phyloP scores from a whole-genome alignment of 108 stramenopile species.

The Skeletonema potamos region DNA sequence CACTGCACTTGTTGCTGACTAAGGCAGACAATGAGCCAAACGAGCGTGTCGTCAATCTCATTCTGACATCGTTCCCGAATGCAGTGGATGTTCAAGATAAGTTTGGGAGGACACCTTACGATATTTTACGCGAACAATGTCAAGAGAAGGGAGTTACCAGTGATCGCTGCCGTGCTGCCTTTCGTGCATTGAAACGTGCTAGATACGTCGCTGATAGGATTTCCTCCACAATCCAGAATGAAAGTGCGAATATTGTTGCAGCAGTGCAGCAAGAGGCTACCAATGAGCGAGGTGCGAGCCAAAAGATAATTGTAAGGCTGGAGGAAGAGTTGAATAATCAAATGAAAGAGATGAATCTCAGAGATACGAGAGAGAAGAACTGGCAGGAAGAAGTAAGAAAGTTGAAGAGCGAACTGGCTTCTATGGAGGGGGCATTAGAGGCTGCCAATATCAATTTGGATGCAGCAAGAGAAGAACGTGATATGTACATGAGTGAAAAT shows the following conservation, averaged over 20 bases:
- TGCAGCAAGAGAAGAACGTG: slow-evolving; percentile 36
- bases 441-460: slow-evolving; percentile 29
- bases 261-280: slow-evolving; percentile 42
- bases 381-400: slow-evolving; percentile 21
- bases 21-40: slow-evolving; percentile 49
- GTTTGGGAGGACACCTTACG: slow-evolving; percentile 46
- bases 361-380: slow-evolving; percentile 11
- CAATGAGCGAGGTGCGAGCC: slow-evolving; percentile 53
- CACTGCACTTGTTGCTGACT: slow-evolving; percentile 39
- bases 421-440: slow-evolving; percentile 19
- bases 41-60: slow-evolving; percentile 43
- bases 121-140: slow-evolving; percentile 47
- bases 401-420: slow-evolving; percentile 27
- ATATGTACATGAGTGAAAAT: slow-evolving; percentile 34
- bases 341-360: slow-evolving; percentile 37
- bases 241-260: slow-evolving; percentile 47
- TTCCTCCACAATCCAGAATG: slow-evolving; percentile 43
- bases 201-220: slow-evolving; percentile 37
- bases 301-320: slow-evolving; percentile 49
- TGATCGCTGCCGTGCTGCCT: slow-evolving; percentile 44
- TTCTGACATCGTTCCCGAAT: slow-evolving; percentile 41
- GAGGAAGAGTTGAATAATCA: slow-evolving; percentile 47
- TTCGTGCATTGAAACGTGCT: slow-evolving; percentile 49
- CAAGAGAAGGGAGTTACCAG: slow-evolving; percentile 32
- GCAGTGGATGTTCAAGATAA: slow-evolving; percentile 49